A percentile compares a stretch with the other conserved stretches of the same genome.
These are phyloP conservation scores for Boletus calvinii DNA, from an alignment of 1,284 basidiomycete species.

Conservation along the genomic window DNA sequence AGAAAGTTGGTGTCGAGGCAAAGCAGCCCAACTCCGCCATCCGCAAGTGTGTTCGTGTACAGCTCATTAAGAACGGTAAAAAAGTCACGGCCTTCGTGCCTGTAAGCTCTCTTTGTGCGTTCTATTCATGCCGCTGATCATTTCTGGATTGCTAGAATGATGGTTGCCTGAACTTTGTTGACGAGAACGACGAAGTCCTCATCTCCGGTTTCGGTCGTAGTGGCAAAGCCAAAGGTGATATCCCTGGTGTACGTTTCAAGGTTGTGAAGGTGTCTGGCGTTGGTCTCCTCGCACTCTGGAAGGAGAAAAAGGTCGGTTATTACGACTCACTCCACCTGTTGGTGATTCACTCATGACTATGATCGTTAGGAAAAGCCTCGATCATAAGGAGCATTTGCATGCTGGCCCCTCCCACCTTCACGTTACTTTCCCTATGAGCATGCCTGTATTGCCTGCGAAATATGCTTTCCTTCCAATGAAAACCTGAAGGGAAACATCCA, in stretches of 20 bases:
- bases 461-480: slow-evolving; percentile 19
- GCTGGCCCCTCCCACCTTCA: slow-evolving; percentile 17
- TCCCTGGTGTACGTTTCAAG: slow-evolving; percentile 98
- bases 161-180: slow-evolving; percentile 98
- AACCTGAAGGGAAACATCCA: background rate
- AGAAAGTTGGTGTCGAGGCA: slow-evolving; percentile 95
- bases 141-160: slow-evolving; percentile 69
- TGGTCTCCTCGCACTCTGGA: slow-evolving; percentile 96
- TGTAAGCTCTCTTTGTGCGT: slow-evolving; percentile 38
- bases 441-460: slow-evolving; percentile 38
- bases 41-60: slow-evolving; percentile 99
- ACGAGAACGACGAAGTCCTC: slow-evolving; percentile 99
- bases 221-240: slow-evolving; percentile 99
- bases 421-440: slow-evolving; percentile 40
- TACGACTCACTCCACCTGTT: background rate
- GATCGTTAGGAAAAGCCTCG: slow-evolving; percentile 79
- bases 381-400: slow-evolving; percentile 56
- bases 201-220: slow-evolving; percentile 99
- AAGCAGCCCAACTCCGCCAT: slow-evolving; percentile 99
- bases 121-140: slow-evolving; percentile 2
- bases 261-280: slow-evolving; percentile 99
- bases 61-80: slow-evolving; percentile 99
- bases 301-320: slow-evolving; percentile 90
- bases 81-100: slow-evolving; percentile 91
- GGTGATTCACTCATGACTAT: slow-evolving; percentile 1